Evolutionary conservation across 2,329 filamentous ascomycete genomes (phyloP).

Genomic region (Neophaeococcomyces aloes): DNA sequence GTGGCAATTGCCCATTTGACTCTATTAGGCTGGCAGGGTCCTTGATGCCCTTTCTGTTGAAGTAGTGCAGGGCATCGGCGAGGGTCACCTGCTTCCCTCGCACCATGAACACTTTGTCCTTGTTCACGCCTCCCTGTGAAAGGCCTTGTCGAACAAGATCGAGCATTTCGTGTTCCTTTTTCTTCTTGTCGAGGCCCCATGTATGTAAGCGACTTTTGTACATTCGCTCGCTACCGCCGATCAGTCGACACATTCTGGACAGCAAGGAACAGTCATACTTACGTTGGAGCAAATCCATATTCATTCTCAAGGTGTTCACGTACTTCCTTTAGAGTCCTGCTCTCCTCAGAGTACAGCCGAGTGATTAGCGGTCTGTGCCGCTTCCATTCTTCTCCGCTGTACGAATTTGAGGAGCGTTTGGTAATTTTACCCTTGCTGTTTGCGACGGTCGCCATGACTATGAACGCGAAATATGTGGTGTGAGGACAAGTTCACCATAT

Average conservation of each 20-base stretch:
- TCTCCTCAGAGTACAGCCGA: conserved; percentile 21
- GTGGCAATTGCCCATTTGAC: conserved; percentile 1
- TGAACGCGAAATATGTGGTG: background rate
- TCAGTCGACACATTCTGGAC: conserved; percentile 1
- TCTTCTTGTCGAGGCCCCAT: conserved; percentile 20
- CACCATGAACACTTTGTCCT: conserved; percentile 21
- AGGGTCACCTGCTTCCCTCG: conserved; percentile 20
- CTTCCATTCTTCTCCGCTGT: conserved; percentile 21
- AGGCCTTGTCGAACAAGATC: conserved; percentile 21
- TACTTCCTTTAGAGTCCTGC: conserved; percentile 21
- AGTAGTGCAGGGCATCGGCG: conserved; percentile 21
- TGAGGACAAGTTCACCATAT: background rate
- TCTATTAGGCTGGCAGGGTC: conserved; percentile 20
- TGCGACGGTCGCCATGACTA: conserved; percentile 7
- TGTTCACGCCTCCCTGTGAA: conserved; percentile 19
- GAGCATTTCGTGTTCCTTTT: conserved; percentile 24
- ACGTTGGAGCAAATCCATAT: conserved; percentile 21
- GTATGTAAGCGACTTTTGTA: conserved; percentile 19
- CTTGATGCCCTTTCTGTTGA: conserved; percentile 23
- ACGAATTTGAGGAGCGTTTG: conserved; percentile 22
- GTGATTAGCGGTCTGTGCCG: conserved; percentile 20
- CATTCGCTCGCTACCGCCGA: conserved; percentile 19
- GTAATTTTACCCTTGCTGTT: conserved; percentile 14
- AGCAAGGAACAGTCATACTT: conserved; percentile 7
- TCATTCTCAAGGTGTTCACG: conserved; percentile 19